phyloP scores from a whole-genome alignment of 257 asterid genomes.

The Capsicum chinense region DNA sequence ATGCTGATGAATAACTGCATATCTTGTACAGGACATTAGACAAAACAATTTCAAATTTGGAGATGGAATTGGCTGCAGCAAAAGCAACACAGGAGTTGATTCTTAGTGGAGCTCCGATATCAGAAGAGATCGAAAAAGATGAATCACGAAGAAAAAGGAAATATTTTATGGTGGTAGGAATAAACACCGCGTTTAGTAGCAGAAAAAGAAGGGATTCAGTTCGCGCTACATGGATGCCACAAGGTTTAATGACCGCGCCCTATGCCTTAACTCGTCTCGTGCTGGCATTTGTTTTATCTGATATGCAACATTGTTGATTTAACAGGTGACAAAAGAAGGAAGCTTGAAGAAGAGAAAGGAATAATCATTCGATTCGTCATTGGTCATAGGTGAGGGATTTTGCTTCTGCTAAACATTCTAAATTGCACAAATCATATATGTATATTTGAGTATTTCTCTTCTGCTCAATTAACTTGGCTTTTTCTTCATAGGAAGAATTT shows the following conservation, averaged over 20 bases:
- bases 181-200: slow-evolving; percentile 94
- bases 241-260: slow-evolving; percentile 49
- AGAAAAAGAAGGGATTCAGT: slow-evolving; percentile 87
- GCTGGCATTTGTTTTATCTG: slow-evolving; percentile 25
- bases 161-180: slow-evolving; percentile 76
- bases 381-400: slow-evolving; percentile 68
- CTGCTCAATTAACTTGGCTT: background rate
- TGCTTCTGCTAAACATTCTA: background rate
- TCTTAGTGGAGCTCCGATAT: slow-evolving; percentile 62
- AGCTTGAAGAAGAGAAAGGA: slow-evolving; percentile 78
- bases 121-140: slow-evolving; percentile 50
- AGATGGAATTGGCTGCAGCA: slow-evolving; percentile 88
- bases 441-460: background rate
- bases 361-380: slow-evolving; percentile 77
- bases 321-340: slow-evolving; percentile 67
- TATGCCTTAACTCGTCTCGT: background rate
- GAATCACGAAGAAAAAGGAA: slow-evolving; percentile 51
- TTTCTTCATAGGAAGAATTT: background rate
- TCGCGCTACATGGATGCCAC: slow-evolving; percentile 96
- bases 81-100: slow-evolving; percentile 74
- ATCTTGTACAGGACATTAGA: slow-evolving; percentile 59
- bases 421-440: background rate
- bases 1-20: background rate
- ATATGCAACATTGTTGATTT: slow-evolving; percentile 1
- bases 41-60: slow-evolving; percentile 74